Conservation (phyloP, 805 yeast genomes). For the Spathaspora sp. region DNA sequence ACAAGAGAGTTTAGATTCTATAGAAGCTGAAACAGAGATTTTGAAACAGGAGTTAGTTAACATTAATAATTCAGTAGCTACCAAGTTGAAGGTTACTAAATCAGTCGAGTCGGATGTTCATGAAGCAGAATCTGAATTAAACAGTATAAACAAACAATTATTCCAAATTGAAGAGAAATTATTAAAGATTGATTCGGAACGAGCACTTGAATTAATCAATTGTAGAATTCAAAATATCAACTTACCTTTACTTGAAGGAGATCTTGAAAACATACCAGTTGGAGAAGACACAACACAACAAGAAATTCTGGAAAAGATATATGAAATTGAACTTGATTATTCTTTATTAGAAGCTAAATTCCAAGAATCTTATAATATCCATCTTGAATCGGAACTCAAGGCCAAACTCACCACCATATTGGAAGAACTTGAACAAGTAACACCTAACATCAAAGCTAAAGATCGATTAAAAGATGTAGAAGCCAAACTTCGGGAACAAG, state of each 20-base stretch:
- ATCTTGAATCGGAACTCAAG: conserved; percentile 34
- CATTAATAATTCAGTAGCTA: conserved; percentile 8
- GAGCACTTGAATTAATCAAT: conserved; percentile 56
- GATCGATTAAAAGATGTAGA: conserved; percentile 74
- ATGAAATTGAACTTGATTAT: conserved; percentile 56
- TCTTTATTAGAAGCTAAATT: conserved; percentile 39
- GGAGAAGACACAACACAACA: conserved; percentile 39
- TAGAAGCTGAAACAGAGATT: conserved; percentile 28
- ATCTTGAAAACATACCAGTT: conserved; percentile 58
- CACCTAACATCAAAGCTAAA: conserved; percentile 80
- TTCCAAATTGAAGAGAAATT: conserved; percentile 48
- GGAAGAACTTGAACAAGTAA: conserved; percentile 44
- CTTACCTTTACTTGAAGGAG: conserved; percentile 61
- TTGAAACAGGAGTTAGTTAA: conserved; percentile 15
- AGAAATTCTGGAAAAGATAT: conserved; percentile 26
- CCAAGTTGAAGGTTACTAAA: conserved; percentile 26
- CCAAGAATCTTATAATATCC: conserved; percentile 36
- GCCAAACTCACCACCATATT: conserved; percentile 29
- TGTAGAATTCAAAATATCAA: conserved; percentile 71
- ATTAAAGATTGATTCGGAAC: conserved; percentile 52
- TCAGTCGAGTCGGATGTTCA: conserved; percentile 25
- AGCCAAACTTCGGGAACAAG: conserved; percentile 54
- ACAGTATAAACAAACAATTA: conserved; percentile 26
- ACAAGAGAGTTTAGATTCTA: conserved; percentile 17
- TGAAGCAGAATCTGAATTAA: conserved; percentile 36